These are phyloP conservation scores for Trichoderma asperellum DNA, from an alignment of 2,329 filamentous ascomycete species.

Conservation along the genomic window DNA sequence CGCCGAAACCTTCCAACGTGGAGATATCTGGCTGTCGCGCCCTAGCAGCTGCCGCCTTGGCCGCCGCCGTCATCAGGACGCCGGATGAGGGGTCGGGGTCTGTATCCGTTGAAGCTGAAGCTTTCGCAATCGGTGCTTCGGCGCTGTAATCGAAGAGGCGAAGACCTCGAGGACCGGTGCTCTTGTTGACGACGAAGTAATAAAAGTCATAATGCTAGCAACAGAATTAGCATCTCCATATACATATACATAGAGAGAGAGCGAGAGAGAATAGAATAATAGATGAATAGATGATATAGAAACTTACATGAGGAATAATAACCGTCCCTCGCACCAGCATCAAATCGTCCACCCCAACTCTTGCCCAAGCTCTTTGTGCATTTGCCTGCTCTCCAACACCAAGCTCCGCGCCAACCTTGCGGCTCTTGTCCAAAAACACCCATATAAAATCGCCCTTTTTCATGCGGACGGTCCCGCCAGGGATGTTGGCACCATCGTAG, in stretches of 20 bases:
- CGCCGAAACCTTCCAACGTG: slow-evolving; percentile 72
- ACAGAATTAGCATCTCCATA: slow-evolving; percentile 17
- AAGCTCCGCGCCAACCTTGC: slow-evolving; percentile 85
- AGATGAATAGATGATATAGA: slow-evolving; percentile 29
- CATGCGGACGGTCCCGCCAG: slow-evolving; percentile 79
- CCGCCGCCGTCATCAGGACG: slow-evolving; percentile 40
- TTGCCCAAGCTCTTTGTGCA: slow-evolving; percentile 79
- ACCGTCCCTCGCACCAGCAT: slow-evolving; percentile 89
- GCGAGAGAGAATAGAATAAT: slow-evolving; percentile 19
- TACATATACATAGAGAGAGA: neutral
- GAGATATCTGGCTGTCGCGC: slow-evolving; percentile 52
- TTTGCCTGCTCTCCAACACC: slow-evolving; percentile 72
- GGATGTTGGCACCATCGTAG: slow-evolving; percentile 90
- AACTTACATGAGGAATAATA: slow-evolving; percentile 89
- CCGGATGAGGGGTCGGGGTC: slow-evolving; percentile 28
- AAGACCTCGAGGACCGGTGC: slow-evolving; percentile 69
- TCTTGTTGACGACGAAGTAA: slow-evolving; percentile 92
- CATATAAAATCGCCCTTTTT: slow-evolving; percentile 94
- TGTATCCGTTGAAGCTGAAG: slow-evolving; percentile 37
- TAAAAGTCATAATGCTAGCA: slow-evolving; percentile 93
- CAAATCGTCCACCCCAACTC: slow-evolving; percentile 91
- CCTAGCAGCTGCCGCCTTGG: slow-evolving; percentile 44
- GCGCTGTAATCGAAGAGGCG: slow-evolving; percentile 76
- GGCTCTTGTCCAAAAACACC: slow-evolving; percentile 88
- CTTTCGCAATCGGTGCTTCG: slow-evolving; percentile 47